Base-by-base conservation (phyloP, 1,284 basidiomycete genomes). In the Cutaneotrichosporon curvatum region DNA sequence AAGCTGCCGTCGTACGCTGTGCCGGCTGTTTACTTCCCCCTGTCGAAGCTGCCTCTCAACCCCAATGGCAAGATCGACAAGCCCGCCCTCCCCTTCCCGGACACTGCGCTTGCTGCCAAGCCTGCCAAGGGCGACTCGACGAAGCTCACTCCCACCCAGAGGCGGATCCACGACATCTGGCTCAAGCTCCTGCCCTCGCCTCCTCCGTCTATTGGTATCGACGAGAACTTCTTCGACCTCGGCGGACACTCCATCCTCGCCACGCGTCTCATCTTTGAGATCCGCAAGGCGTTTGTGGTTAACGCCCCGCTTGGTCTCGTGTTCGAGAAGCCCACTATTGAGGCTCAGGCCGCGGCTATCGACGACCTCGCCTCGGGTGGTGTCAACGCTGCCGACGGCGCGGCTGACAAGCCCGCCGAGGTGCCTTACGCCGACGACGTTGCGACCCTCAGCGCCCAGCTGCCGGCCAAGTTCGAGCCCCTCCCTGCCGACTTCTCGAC, bases 1-100 rank as follows among this genome's bases (percentile, higher is more conserved):
- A 98, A 98, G 74, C 75, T 99, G 20, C 95, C 95, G 1, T 85
- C 81, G 56, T 95, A 96, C 73, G 89, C 87, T 56, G 80, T 96
- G 30, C 92, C 91, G 9, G 82, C 88, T 1, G 91, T 96, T 36
- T 91, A 97, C 61, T 91, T 98, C 37, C 95, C 95, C 1, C 78
- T 98, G 33, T 80, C 80, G 51, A 85, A 89, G 55, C 95, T 99
- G 86, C 95, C 95, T 12, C 79, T 99, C 43, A 99, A 97, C 68
- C 95, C 95, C 4, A 98, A 98, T 68, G 95, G 95, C 54, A 99
- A 98, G 75, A 86, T 99, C 67, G 95, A 99, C 77, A 98, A 98
- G 71, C 94, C 95, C 0, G 88, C 90, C 0, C 80, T 98, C 41
- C 95, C 95, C 14, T 99, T 98, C 84, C 95, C 95, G 2, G 95